Base-by-base conservation (phyloP, 2,329 filamentous ascomycete genomes). In the Trichoderma sp. region DNA sequence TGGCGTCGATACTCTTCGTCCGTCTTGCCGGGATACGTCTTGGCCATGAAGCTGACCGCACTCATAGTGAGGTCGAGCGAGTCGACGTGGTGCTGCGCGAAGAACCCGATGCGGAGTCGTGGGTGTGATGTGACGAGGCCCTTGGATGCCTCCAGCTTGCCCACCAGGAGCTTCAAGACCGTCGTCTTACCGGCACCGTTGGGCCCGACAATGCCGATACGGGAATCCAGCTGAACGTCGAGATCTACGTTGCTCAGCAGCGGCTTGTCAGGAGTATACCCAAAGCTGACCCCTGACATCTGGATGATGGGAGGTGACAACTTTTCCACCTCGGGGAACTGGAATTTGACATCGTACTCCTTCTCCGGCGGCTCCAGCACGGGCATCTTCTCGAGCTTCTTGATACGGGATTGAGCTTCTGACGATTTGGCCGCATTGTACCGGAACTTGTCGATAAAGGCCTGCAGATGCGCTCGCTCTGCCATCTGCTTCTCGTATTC, bases 401-500 rank as follows among this genome's bases (percentile, higher is more conserved):
- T 99, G 87, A 99, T 98, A 76, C 95, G 90, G 1, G 94, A 98
- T 78, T 99, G 95, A 1, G 95, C 95, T 84, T 99, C 95, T 9
- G 94, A 97, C 1, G 95, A 97, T 80, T 99, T 99, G 76, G 94
- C 95, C 32, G 95, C 95, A 77, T 99, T 99, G 86, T 99, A 99
- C 64, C 95, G 89, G 86, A 99, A 99, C 82, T 99, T 99, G 86
- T 99, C 95, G 82, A 99, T 99, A 81, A 99, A 99, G 32, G 92
- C 90, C 83, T 99, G 95, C 71, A 99, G 82, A 84, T 99, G 95
- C 35, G 93, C 93, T 73, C 95, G 88, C 80, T 94, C 89, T 1
- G 86, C 93, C 93, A 98, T 97, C 78, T 99, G 95, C 80, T 96
- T 98, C 81, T 99, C 95, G 81, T 99, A 99, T 80, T 99, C 95